A percentile compares a stretch with the other conserved stretches of the same genome.
Evolutionary conservation across 768 basidiomycete species (phyloP).

Genomic region (Cystobasidium tubakii): DNA sequence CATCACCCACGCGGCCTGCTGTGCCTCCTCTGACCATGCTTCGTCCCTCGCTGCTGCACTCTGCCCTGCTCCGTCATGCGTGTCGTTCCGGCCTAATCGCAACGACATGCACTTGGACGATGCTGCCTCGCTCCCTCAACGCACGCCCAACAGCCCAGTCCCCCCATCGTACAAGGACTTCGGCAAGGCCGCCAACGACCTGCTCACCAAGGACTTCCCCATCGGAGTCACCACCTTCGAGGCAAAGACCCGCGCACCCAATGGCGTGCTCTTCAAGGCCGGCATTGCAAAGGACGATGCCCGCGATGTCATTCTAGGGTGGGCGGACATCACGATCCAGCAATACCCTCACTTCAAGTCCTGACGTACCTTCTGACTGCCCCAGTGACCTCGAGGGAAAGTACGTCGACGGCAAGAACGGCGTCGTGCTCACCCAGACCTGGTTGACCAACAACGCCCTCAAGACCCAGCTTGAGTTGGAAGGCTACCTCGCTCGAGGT

Average conservation of each 20-base stretch:
- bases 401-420: constrained; percentile 81
- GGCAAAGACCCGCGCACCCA: constrained; percentile 54
- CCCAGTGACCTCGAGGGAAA: constrained; percentile 81
- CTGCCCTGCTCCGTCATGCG: constrained; percentile 1
- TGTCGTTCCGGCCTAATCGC: not conserved
- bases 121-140: not conserved
- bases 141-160: constrained; percentile 15
- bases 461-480: constrained; percentile 84
- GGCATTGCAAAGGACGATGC: constrained; percentile 73
- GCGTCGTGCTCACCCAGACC: constrained; percentile 84
- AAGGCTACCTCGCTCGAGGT: constrained; percentile 90
- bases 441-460: constrained; percentile 95
- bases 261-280: constrained; percentile 81
- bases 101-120: too few species aligned
- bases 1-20: too few species aligned
- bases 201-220: constrained; percentile 85
- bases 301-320: constrained; percentile 64
- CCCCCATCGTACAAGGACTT: constrained; percentile 34
- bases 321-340: not conserved
- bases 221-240: constrained; percentile 57
- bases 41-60: not conserved
- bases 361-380: not conserved
- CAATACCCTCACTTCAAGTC: not conserved
- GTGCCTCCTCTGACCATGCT: not conserved
- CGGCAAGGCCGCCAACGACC: constrained; percentile 46